These are phyloP conservation scores for Candida sanyaensis DNA, from an alignment of 1,139 yeast genomes.

Conservation along the genomic window DNA sequence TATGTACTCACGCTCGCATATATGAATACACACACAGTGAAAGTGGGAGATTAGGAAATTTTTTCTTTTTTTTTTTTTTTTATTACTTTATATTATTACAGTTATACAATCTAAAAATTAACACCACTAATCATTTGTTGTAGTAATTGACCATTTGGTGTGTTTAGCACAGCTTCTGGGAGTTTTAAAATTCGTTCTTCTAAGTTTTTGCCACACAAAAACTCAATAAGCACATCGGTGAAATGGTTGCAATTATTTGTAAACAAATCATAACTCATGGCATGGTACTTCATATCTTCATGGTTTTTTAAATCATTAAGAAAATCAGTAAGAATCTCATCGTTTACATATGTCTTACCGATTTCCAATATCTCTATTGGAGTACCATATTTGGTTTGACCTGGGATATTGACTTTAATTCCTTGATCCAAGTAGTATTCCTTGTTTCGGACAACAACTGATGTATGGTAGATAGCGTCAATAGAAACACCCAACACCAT, in stretches of 20 bases:
- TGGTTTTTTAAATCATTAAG: slow-evolving; percentile 47
- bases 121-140: slow-evolving; percentile 28
- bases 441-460: slow-evolving; percentile 54
- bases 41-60: neutral
- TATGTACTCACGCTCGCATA: too few species aligned
- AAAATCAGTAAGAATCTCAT: slow-evolving; percentile 55
- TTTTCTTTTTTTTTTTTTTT: too few species aligned
- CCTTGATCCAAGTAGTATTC: slow-evolving; percentile 68
- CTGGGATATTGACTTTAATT: slow-evolving; percentile 50
- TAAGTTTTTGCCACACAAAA: slow-evolving; percentile 53
- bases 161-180: slow-evolving; percentile 57
- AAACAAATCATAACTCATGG: slow-evolving; percentile 56
- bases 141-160: slow-evolving; percentile 58
- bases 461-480: slow-evolving; percentile 72
- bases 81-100: neutral
- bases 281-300: slow-evolving; percentile 45
- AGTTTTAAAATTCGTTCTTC: slow-evolving; percentile 53
- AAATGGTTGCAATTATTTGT: slow-evolving; percentile 73
- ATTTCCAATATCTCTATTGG: slow-evolving; percentile 56
- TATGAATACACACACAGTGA: neutral
- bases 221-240: slow-evolving; percentile 58
- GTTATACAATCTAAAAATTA: neutral
- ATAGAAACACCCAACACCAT: slow-evolving; percentile 46
- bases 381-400: slow-evolving; percentile 58
- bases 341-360: slow-evolving; percentile 55